phyloP scores from a whole-genome alignment of 2,329 filamentous ascomycete genomes.

The Penicillium sp. region DNA sequence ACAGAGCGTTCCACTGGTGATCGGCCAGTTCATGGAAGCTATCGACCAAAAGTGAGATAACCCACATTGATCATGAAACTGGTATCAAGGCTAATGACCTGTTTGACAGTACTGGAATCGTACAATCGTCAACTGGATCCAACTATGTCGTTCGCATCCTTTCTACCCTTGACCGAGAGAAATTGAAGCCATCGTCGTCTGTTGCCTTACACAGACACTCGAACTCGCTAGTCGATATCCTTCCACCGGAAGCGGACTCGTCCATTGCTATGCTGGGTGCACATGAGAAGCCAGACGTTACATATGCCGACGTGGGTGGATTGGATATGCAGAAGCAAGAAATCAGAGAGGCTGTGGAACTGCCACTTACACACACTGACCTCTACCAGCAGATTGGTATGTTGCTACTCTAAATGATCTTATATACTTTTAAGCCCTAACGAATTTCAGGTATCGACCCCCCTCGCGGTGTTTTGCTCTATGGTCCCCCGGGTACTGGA shows the following conservation, averaged over 20 bases:
- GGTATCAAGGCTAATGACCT: constrained; percentile 12
- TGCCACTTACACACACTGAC: constrained; percentile 95
- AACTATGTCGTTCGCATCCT: constrained; percentile 99
- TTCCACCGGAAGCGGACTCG: constrained; percentile 97
- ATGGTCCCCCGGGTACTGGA: constrained; percentile 91
- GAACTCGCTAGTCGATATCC: constrained; percentile 95
- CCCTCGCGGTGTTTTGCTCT: constrained; percentile 90
- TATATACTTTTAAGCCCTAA: constrained; percentile 18
- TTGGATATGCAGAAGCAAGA: constrained; percentile 99
- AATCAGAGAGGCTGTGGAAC: constrained; percentile 94
- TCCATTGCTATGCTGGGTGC: constrained; percentile 97
- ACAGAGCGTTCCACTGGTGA: constrained; percentile 95
- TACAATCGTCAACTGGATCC: constrained; percentile 95
- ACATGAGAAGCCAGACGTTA: constrained; percentile 97
- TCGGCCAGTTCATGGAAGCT: constrained; percentile 99
- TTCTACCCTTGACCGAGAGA: constrained; percentile 95
- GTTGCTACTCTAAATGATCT: constrained; percentile 7
- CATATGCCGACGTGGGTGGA: constrained; percentile 95
- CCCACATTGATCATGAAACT: background rate
- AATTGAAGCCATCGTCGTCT: constrained; percentile 95
- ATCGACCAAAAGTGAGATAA: constrained; percentile 90
- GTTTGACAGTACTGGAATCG: constrained; percentile 77
- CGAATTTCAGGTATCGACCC: constrained; percentile 69
- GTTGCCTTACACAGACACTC: constrained; percentile 97
- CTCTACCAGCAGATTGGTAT: constrained; percentile 95